Base-by-base conservation (phyloP, 345 rosid genomes). In the Anastatica hierochuntica region DNA sequence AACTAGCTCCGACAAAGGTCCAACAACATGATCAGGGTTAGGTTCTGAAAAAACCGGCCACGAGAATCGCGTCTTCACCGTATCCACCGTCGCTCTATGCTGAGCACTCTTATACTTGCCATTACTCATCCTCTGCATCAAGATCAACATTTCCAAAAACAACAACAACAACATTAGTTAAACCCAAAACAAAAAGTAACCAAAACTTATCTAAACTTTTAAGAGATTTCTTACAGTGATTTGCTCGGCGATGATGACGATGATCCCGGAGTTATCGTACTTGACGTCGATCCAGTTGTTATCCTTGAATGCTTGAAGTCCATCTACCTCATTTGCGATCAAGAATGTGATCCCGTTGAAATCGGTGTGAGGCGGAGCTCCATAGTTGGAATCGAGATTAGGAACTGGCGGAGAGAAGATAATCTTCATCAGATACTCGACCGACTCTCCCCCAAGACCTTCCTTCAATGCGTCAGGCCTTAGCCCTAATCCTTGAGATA, bases 361-460 rank as follows among this genome's bases (percentile, higher is more conserved):
- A 30, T 89, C 97, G 0, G 95, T 78, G 56, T 83, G 97, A 3
- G 84, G 68, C 16, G 49, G 71, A 2, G 83, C 79, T 0, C 95
- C 97, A 7, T 81, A 73, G 1, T 76, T 39, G 9, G 74, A 71
- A 53, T 79, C 88, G 0, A 90, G 85, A 0, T n/a, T 83, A 70
- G 0, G 95, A 90, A 17, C 83, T 0, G 94, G 90, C 6, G 95
- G 94, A 17, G 72, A 89, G 12, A 75, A 78, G 40, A 83, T 85
- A 8, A 90, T 86, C 56, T 84, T 83, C 57, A 85, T 54, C 63
- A 78, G 7, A 44, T 78, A 85, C 21, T 72, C 79, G 0, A 64
- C 14, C 7, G 63, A 64, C 0, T 77, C 86, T 0, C 90, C 90
- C 0, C 97, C 95, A 0, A 62, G 30, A 1, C 75, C 88, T 44